A percentile compares a stretch with the other conserved stretches of the same genome.
These are phyloP conservation scores for Polyporus arcularius DNA, from an alignment of 768 basidiomycete species.

Conservation along the genomic window DNA sequence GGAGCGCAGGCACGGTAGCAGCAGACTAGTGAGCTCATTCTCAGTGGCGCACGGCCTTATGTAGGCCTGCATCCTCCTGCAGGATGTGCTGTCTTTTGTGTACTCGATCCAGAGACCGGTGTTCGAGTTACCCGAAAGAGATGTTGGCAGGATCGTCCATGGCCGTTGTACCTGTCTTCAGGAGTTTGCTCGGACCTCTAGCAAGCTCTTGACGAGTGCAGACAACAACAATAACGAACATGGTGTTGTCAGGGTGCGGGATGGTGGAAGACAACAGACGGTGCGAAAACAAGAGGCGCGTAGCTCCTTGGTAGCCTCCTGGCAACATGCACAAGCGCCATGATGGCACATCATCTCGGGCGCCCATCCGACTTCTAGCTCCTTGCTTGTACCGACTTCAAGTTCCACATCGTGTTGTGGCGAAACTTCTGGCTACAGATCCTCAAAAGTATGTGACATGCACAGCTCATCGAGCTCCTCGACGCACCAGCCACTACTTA, in stretches of 20 bases:
- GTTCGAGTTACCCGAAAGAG: slow-evolving; percentile 2
- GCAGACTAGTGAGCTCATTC: background rate
- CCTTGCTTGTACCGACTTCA: too few species aligned
- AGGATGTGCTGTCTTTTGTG: background rate
- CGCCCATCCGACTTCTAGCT: too few species aligned
- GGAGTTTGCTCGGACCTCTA: slow-evolving; percentile 2
- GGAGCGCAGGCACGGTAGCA: background rate
- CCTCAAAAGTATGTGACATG: too few species aligned
- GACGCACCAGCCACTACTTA: too few species aligned
- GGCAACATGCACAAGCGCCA: background rate
- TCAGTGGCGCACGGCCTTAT: background rate
- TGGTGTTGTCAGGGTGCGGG: background rate
- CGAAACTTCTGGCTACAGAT: too few species aligned
- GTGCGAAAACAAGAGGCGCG: background rate
- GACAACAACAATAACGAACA: slow-evolving; percentile 7
- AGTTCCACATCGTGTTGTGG: too few species aligned
- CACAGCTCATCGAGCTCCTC: too few species aligned
- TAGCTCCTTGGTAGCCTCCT: background rate
- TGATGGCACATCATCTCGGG: too few species aligned
- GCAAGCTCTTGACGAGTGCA: background rate
- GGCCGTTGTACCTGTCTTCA: slow-evolving; percentile 6
- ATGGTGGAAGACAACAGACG: slow-evolving; percentile 3
- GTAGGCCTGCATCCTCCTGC: background rate
- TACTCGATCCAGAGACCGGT: background rate
- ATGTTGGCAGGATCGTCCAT: background rate